phyloP scores from a whole-genome alignment of 140 eudicot genomes.

The Flaveria floridana region DNA sequence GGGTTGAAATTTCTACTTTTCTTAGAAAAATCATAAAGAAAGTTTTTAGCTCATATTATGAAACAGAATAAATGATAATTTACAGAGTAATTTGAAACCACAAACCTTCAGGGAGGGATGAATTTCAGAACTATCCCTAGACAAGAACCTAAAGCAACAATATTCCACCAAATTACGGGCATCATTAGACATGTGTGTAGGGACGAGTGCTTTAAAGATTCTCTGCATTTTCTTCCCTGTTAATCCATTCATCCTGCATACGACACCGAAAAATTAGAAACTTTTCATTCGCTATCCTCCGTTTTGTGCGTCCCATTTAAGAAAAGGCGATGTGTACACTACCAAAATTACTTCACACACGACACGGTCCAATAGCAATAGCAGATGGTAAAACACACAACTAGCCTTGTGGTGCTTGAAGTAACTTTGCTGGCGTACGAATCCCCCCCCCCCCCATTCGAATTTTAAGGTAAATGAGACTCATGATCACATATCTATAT shows the following conservation, averaged over 20 bases:
- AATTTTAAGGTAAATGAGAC: no score
- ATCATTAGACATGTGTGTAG: slow-evolving; percentile 59
- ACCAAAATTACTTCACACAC: not conserved
- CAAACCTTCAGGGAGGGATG: slow-evolving; percentile 89
- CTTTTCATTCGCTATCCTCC: not conserved
- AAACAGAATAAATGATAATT: slow-evolving; percentile 14
- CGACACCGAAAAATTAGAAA: slow-evolving; percentile 33
- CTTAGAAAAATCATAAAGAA: not conserved
- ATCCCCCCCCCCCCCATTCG: no score
- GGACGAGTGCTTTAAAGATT: slow-evolving; percentile 74
- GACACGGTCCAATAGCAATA: not conserved
- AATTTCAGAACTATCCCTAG: slow-evolving; percentile 74
- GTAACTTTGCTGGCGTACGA: not conserved
- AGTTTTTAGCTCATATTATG: slow-evolving; percentile 5
- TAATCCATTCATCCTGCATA: slow-evolving; percentile 94
- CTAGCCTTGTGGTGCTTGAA: not conserved
- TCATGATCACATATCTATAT: not conserved
- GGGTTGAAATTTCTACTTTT: not conserved
- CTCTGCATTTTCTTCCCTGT: slow-evolving; percentile 89
- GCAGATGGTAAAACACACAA: not conserved
- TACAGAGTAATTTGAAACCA: slow-evolving; percentile 5
- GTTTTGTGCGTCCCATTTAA: not conserved
- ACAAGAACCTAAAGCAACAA: slow-evolving; percentile 93
- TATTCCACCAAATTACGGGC: slow-evolving; percentile 92
- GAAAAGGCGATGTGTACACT: not conserved